phyloP scores from a whole-genome alignment of 1,139 yeast genomes.

The Ogataea hybrid region DNA sequence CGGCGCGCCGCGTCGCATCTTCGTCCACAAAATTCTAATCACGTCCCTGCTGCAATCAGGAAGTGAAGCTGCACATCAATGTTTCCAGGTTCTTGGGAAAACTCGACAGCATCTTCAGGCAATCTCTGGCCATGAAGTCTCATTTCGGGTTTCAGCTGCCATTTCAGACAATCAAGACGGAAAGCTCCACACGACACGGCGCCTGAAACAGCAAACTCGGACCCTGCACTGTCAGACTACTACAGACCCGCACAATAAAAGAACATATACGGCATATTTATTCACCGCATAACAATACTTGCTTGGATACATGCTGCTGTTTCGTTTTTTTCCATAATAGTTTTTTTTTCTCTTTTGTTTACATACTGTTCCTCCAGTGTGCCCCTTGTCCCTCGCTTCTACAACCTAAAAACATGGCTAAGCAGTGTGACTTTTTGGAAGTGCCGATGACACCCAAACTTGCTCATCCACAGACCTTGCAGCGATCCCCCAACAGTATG shows the following conservation, averaged over 20 bases:
- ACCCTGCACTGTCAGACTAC: not conserved
- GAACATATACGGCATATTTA: not conserved
- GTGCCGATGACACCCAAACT: constrained; percentile 19
- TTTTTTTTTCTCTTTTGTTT: constrained; percentile 6
- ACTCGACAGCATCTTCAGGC: too few relatives aligned
- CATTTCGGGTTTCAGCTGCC: not conserved
- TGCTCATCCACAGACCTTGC: constrained; percentile 6
- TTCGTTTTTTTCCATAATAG: constrained; percentile 6
- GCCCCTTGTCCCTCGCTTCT: constrained; percentile 3
- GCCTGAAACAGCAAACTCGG: constrained; percentile 1
- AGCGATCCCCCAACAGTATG: constrained; percentile 5
- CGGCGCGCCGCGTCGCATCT: not conserved
- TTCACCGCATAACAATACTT: constrained; percentile 5
- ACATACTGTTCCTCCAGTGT: not conserved
- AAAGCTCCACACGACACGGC: not conserved
- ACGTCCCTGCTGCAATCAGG: too few relatives aligned
- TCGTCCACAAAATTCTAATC: too few relatives aligned
- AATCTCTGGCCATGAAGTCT: too few relatives aligned
- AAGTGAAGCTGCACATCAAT: not conserved
- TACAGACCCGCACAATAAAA: not conserved
- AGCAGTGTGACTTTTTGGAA: constrained; percentile 19
- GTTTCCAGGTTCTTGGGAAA: too few relatives aligned
- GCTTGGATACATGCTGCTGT: not conserved
- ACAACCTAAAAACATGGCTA: constrained; percentile 3
- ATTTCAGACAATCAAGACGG: not conserved